phyloP scores from a whole-genome alignment of 176 grass and related monocot genomes.

The Oryza coarctata region DNA sequence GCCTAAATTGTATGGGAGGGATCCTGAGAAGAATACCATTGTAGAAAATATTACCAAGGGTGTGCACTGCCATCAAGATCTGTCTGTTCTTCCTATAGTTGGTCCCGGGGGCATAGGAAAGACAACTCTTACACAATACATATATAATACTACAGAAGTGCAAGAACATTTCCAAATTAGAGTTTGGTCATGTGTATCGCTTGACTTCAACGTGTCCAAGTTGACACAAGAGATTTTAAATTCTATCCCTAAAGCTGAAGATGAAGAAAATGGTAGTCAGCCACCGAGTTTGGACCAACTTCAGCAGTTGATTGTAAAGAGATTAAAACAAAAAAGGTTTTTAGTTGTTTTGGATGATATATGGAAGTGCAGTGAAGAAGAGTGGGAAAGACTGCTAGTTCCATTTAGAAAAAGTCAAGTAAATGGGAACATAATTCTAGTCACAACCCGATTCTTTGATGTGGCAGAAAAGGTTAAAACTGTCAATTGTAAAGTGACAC shows the following conservation, averaged over 20 bases:
- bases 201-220: conserved; percentile 7
- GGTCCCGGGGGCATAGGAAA: conserved; percentile 50
- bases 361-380: neutral
- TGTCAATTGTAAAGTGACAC: neutral
- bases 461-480: conserved; percentile 4
- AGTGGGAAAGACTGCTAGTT: neutral
- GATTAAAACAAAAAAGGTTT: conserved; percentile 4
- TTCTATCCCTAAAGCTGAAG: neutral
- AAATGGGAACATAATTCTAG: conserved; percentile 9
- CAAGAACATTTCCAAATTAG: neutral
- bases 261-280: neutral
- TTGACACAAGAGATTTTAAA: neutral
- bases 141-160: conserved; percentile 23
- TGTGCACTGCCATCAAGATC: neutral
- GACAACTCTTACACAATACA: conserved; percentile 41
- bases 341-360: conserved; percentile 37
- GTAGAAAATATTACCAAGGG: neutral
- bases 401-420: neutral
- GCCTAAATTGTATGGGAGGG: conserved; percentile 19
- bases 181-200: conserved; percentile 40
- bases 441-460: conserved; percentile 9
- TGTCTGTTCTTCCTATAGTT: conserved; percentile 24
- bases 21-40: neutral
- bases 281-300: neutral
- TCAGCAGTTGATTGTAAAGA: neutral